These are phyloP conservation scores for Nakazawaea molendinolei DNA, from an alignment of 805 yeast genomes.

Conservation along the genomic window DNA sequence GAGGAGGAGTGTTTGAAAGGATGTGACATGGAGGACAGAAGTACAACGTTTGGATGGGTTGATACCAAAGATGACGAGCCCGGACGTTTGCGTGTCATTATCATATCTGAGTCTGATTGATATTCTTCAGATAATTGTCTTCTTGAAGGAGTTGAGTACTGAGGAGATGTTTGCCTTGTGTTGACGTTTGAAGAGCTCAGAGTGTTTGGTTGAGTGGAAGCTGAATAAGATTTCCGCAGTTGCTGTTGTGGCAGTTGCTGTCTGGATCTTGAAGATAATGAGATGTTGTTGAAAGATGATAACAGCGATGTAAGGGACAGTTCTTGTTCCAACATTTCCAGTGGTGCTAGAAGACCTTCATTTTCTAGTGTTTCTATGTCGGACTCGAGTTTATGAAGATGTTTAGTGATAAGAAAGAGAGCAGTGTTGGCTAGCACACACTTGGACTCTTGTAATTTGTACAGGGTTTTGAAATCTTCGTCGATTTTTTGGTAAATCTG, in stretches of 20 bases:
- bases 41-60: slow-evolving; percentile 1
- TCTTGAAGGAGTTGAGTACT: too few species aligned
- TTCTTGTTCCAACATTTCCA: slow-evolving; percentile 22
- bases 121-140: background rate
- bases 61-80: too few species aligned
- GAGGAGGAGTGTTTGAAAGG: background rate
- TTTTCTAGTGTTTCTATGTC: slow-evolving; percentile 71
- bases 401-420: slow-evolving; percentile 68
- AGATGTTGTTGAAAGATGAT: background rate
- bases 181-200: too few species aligned
- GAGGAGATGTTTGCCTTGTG: slow-evolving; percentile 1
- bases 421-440: slow-evolving; percentile 78
- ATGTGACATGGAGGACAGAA: slow-evolving; percentile 7
- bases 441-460: slow-evolving; percentile 69
- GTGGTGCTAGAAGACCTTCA: slow-evolving; percentile 71
- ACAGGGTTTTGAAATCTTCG: slow-evolving; percentile 57
- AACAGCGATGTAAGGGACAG: slow-evolving; percentile 2
- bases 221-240: too few species aligned
- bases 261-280: background rate
- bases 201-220: too few species aligned
- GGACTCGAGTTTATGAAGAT: slow-evolving; percentile 62
- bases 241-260: too few species aligned
- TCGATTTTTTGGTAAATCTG: slow-evolving; percentile 57
- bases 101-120: background rate
- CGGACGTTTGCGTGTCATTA: too few species aligned